Conservation (phyloP, 768 basidiomycete species). For the Sarcomyxa edulis region DNA sequence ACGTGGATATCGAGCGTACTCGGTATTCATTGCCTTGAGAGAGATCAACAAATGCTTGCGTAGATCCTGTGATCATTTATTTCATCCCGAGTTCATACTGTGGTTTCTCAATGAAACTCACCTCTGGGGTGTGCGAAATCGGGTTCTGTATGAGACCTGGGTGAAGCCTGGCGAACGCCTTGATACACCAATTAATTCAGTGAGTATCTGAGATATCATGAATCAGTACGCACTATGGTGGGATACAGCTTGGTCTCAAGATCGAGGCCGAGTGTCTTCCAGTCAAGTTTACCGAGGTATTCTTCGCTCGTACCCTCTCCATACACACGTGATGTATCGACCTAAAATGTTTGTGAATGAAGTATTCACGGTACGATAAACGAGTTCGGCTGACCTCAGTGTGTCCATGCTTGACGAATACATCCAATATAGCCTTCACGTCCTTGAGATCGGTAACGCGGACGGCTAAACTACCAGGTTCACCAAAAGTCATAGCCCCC, state of each 20-base stretch:
- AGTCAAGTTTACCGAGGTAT: slow-evolving; percentile 45
- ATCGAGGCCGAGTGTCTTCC: slow-evolving; percentile 43
- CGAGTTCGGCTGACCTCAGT: slow-evolving; percentile 31
- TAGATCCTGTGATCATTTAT: slow-evolving; percentile 31
- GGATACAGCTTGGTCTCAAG: slow-evolving; percentile 61
- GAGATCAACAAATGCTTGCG: slow-evolving; percentile 42
- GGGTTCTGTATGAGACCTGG: not conserved
- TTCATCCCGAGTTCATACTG: slow-evolving; percentile 17
- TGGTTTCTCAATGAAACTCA: not conserved
- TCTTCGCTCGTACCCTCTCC: slow-evolving; percentile 51
- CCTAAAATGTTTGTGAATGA: slow-evolving; percentile 27
- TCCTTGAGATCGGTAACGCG: slow-evolving; percentile 44
- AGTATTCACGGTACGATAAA: slow-evolving; percentile 19
- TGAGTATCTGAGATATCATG: not conserved
- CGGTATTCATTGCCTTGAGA: slow-evolving; percentile 35
- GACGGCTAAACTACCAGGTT: slow-evolving; percentile 39
- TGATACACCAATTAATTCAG: no score
- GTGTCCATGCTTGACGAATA: slow-evolving; percentile 52
- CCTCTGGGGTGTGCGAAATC: not conserved
- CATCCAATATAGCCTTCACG: slow-evolving; percentile 47
- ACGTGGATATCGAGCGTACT: slow-evolving; percentile 27
- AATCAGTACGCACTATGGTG: slow-evolving; percentile 13
- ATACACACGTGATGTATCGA: slow-evolving; percentile 50
- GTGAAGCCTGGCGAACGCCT: no score
- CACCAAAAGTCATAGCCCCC: slow-evolving; percentile 57